Evolutionary conservation across 2,329 filamentous ascomycete species (phyloP).

Genomic region (Colletotrichum filicis): DNA sequence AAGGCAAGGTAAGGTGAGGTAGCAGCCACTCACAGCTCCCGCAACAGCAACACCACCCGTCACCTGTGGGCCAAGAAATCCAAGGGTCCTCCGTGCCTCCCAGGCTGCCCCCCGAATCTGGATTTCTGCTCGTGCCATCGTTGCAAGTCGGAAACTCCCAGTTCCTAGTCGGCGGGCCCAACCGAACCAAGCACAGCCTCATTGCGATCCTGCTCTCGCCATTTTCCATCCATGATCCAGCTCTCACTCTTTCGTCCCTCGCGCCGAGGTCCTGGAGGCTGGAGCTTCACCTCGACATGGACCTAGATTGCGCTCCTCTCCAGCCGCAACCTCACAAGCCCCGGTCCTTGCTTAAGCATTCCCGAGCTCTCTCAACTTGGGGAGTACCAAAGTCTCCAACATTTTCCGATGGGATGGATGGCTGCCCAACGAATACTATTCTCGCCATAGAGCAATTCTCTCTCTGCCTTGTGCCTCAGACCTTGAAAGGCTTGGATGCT

Average conservation of each 20-base stretch:
- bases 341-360: background rate
- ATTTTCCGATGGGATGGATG: background rate
- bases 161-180: constrained; percentile 25
- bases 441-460: no score
- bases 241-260: background rate
- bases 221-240: background rate
- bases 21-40: constrained; percentile 18
- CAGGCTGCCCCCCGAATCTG: background rate
- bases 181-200: constrained; percentile 29
- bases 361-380: background rate
- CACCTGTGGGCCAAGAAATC: background rate
- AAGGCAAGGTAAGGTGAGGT: no score
- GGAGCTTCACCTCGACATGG: background rate
- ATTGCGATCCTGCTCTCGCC: background rate
- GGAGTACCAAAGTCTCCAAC: no score
- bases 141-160: constrained; percentile 12
- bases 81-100: constrained; percentile 6
- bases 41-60: constrained; percentile 12
- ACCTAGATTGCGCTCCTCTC: background rate
- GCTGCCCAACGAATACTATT: background rate
- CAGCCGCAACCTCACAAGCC: background rate
- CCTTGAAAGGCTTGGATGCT: background rate
- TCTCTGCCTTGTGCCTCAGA: background rate
- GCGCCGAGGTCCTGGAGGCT: background rate
- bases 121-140: constrained; percentile 7